A percentile compares a stretch with the other conserved stretches of the same genome.
These are phyloP conservation scores for Nannochloropsis salina DNA, from an alignment of 108 stramenopile species.

Conservation along the genomic window DNA sequence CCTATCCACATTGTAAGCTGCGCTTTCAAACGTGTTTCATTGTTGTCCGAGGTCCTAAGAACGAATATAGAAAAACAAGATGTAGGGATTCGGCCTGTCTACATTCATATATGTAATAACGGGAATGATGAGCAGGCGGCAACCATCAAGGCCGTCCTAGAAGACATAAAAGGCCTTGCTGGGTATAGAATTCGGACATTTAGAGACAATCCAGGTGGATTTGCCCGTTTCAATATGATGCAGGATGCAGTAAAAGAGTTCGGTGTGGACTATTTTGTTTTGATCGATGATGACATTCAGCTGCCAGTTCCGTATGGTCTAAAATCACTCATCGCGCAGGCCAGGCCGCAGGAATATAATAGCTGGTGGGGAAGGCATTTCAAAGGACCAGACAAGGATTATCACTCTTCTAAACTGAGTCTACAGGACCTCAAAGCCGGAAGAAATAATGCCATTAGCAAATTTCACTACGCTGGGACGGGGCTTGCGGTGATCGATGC, in stretches of 20 bases:
- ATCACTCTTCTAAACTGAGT: neutral
- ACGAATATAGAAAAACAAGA: neutral
- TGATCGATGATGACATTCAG: neutral
- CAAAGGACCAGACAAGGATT: neutral
- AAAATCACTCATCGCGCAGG: neutral
- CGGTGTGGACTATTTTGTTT: neutral
- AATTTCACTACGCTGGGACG: neutral
- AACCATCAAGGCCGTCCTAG: neutral
- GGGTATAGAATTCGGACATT: neutral
- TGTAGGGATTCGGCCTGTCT: neutral
- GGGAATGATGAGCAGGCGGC: neutral
- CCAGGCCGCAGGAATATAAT: neutral
- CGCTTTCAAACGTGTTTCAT: neutral
- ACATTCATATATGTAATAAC: neutral
- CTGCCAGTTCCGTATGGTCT: neutral
- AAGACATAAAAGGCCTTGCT: neutral
- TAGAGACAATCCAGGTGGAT: neutral
- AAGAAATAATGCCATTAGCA: neutral
- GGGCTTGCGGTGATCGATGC: neutral
- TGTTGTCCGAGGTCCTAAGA: neutral
- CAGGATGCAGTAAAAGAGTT: neutral
- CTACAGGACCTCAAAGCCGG: neutral
- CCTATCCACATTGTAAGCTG: neutral
- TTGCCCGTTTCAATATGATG: neutral
- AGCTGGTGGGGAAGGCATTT: neutral